Percentiles rank a stretch among this genome's conserved stretches.
Conservation (phyloP, 2,329 filamentous ascomycete species). For the Teratosphaeria zuluensis region DNA sequence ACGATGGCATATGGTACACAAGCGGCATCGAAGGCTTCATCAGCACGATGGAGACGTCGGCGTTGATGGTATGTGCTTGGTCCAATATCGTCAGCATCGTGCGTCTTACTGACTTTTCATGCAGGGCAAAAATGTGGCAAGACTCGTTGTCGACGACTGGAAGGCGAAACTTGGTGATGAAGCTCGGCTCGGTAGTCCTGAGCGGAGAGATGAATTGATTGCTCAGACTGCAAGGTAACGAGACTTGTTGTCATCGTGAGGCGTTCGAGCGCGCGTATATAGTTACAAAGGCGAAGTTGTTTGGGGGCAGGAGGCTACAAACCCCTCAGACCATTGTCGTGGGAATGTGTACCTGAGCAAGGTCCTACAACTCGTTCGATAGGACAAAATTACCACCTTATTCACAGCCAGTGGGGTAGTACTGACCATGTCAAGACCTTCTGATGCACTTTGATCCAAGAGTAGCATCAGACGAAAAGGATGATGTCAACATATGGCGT, state of each 20-base stretch:
- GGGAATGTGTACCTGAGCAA: too few species aligned
- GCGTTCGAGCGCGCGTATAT: neutral
- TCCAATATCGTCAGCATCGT: neutral
- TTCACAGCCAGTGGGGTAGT: too few species aligned
- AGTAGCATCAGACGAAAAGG: too few species aligned
- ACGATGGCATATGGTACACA: slow-evolving; percentile 57
- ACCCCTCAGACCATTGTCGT: too few species aligned
- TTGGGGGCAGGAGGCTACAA: too few species aligned
- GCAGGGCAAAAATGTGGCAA: neutral
- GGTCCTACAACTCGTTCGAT: too few species aligned
- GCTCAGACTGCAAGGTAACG: neutral
- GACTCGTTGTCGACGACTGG: neutral
- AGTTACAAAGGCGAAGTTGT: neutral
- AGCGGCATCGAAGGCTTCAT: slow-evolving; percentile 82
- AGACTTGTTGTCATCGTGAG: too few species aligned
- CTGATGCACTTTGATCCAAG: too few species aligned
- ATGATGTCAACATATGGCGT: too few species aligned
- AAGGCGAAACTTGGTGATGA: neutral
- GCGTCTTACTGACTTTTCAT: neutral
- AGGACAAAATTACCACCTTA: too few species aligned
- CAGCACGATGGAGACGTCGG: slow-evolving; percentile 94
- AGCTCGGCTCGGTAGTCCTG: neutral
- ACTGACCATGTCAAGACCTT: too few species aligned
- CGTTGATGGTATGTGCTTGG: slow-evolving; percentile 56
- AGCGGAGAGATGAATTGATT: neutral